Evolutionary conservation across 345 rosid genomes (phyloP), one percentile per base, ranked within the genome.

Genomic region (Alliaria petiolata): DNA sequence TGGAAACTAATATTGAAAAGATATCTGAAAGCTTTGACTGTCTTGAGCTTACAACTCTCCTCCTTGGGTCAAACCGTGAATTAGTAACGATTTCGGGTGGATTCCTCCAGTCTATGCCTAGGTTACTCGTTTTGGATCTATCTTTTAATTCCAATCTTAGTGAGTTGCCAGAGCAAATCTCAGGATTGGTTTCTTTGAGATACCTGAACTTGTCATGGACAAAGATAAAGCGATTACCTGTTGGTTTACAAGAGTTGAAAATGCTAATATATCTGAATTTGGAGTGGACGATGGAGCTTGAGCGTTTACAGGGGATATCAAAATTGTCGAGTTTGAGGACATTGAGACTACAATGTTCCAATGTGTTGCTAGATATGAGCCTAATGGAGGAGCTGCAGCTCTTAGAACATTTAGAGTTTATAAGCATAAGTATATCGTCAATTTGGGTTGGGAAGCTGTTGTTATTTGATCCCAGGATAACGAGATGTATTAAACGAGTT

Each of bases 51-150:
- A 58, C 65, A 59, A 70, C 79, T 20, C 49, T 79, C 33, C 30
- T 74, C 26, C 76, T 66, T 1, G 3, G 0, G 2, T 6, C 0
- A 40, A 71, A 8, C n/a, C n/a, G n/a, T 5, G n/a, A n/a, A n/a
- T n/a, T n/a, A n/a, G n/a, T n/a, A n/a, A n/a, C n/a, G n/a, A n/a
- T n/a, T n/a, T n/a, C n/a, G n/a, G 8, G 13, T 5, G 57, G 25
- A 16, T 76, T 65, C 34, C 70, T 75, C 56, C 61, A 39, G 30
- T 75, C 6, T 20, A 79, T 79, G 77, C 77, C 77, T 16, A 36
- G 1, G n/a, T 19, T 79, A 31, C 42, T 36, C 36, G 74, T 79
- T 19, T 45, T 75, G 62, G 62, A 79, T 44, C 44, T 79, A 47
- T 75, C 80, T 4, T 1, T 6, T 10, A 39, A 77, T 52, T 10